Conservation (phyloP, 2,329 filamentous ascomycete genomes). For the Helminthosporium solani region DNA sequence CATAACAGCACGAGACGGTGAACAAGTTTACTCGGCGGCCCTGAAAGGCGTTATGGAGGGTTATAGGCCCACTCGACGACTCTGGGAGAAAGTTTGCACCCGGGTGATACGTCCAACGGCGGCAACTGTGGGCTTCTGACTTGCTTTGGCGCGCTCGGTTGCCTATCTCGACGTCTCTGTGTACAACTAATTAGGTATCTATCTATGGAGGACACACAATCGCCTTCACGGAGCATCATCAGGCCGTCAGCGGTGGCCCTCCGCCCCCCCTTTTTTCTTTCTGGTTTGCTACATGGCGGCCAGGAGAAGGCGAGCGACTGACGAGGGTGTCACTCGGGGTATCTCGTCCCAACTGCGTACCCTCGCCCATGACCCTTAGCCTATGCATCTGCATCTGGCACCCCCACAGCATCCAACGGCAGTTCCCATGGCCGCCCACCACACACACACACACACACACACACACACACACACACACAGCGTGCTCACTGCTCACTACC, state of each 20-base stretch:
- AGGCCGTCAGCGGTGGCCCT: too few species aligned
- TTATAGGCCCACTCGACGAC: background rate
- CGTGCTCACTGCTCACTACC: slow-evolving; percentile 4
- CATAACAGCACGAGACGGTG: too few species aligned
- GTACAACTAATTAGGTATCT: too few species aligned
- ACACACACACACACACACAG: slow-evolving; percentile 17
- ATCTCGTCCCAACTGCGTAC: background rate
- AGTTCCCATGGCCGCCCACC: slow-evolving; percentile 38
- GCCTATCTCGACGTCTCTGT: too few species aligned
- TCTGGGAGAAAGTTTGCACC: background rate
- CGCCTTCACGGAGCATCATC: too few species aligned
- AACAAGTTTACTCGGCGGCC: too few species aligned
- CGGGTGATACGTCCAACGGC: slow-evolving; percentile 27
- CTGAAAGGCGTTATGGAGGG: too few species aligned
- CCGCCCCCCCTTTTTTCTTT: too few species aligned
- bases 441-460: slow-evolving; percentile 24
- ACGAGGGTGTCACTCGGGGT: slow-evolving; percentile 1
- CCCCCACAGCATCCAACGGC: slow-evolving; percentile 38
- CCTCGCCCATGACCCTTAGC: slow-evolving; percentile 5
- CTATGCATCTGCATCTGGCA: slow-evolving; percentile 20
- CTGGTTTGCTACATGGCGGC: too few species aligned
- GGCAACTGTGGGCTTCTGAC: slow-evolving; percentile 14
- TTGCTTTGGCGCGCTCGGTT: too few species aligned
- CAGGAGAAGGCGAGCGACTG: too few species aligned
- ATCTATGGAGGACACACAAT: too few species aligned